These are phyloP conservation scores for Pugionium cornutum DNA, from an alignment of 345 rosid genomes.

Conservation along the genomic window DNA sequence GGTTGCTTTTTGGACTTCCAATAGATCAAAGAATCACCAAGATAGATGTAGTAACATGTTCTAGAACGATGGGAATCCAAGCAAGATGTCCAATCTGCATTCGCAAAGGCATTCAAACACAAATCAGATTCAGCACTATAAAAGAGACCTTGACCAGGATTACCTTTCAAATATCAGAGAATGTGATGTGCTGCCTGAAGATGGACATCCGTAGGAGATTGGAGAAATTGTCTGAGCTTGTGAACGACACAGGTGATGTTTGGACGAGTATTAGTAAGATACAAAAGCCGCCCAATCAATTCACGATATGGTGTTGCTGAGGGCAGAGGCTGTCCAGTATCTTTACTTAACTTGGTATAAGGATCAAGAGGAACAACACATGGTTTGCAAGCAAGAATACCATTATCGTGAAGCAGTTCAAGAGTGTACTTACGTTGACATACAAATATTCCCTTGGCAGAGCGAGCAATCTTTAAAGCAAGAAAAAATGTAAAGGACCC, in stretches of 20 bases:
- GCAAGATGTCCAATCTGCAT: background rate
- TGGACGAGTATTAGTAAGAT: background rate
- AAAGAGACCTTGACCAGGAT: background rate
- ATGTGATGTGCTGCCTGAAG: background rate
- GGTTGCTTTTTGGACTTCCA: background rate
- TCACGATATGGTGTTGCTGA: background rate
- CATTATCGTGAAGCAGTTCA: too few species aligned
- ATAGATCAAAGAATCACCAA: too few species aligned
- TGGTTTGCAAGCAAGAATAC: background rate
- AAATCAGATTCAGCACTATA: background rate
- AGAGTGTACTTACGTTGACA: background rate
- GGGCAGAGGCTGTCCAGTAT: background rate
- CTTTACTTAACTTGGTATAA: background rate
- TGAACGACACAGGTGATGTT: background rate
- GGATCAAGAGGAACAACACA: background rate
- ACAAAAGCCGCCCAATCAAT: background rate
- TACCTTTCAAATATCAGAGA: background rate
- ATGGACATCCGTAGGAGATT: background rate
- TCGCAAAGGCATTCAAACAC: background rate
- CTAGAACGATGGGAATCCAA: background rate
- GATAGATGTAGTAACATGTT: background rate
- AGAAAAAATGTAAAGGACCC: background rate
- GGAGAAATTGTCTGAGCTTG: background rate
- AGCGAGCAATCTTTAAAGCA: background rate
- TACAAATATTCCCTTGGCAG: background rate